phyloP scores from a whole-genome alignment of 1,284 basidiomycete genomes.

The Cryptococcus sp. region DNA sequence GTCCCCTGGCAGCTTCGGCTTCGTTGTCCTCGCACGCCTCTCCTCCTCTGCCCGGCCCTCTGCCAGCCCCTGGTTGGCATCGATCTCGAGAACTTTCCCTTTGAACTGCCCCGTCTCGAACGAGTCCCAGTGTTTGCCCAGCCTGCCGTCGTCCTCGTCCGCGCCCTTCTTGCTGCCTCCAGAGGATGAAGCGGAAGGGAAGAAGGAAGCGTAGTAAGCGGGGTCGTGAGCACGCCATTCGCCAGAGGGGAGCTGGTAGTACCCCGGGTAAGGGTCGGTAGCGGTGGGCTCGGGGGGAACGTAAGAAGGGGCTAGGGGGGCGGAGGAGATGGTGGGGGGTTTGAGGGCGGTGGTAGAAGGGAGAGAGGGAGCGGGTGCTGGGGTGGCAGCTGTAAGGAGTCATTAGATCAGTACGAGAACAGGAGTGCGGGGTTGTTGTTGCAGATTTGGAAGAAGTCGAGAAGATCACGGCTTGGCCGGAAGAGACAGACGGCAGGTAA shows the following conservation, averaged over 20 bases:
- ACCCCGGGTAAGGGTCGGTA: conserved; percentile 77
- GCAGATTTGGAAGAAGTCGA: too few species aligned
- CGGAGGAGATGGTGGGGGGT: conserved; percentile 39
- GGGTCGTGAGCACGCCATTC: conserved; percentile 73
- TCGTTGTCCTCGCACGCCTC: conserved; percentile 24
- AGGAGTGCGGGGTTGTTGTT: neutral
- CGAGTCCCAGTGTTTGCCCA: conserved; percentile 45
- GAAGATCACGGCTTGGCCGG: neutral
- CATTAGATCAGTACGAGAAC: neutral
- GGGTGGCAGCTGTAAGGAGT: neutral
- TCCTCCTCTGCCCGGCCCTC: conserved; percentile 32
- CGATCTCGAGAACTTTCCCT: conserved; percentile 33
- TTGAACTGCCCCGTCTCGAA: conserved; percentile 28
- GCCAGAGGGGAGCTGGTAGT: conserved; percentile 78
- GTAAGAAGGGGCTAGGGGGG: conserved; percentile 56
- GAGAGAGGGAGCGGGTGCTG: conserved; percentile 8
- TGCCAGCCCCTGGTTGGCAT: conserved; percentile 34
- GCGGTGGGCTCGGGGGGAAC: conserved; percentile 70
- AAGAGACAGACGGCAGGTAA: neutral
- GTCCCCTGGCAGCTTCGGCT: conserved; percentile 30
- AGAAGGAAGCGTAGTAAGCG: conserved; percentile 69
- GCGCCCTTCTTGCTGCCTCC: neutral
- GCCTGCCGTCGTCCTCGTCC: conserved; percentile 26
- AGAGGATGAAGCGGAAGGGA: conserved; percentile 10
- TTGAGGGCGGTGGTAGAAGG: conserved; percentile 17